These are phyloP conservation scores for Penicillium waksmanii DNA, from an alignment of 495 filamentous ascomycete species.

Conservation along the genomic window DNA sequence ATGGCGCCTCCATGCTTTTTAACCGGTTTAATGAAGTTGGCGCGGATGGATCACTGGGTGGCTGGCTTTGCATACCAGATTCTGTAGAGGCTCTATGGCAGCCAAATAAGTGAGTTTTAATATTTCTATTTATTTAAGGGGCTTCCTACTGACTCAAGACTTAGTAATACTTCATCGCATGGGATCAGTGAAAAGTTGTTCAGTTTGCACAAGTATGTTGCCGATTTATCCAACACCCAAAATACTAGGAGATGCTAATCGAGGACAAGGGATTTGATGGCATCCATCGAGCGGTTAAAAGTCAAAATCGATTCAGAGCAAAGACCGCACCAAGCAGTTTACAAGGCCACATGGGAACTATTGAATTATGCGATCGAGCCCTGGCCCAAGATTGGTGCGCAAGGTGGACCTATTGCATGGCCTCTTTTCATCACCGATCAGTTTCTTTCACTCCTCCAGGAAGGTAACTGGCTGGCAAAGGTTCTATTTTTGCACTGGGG, in stretches of 20 bases:
- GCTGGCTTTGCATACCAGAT: constrained; percentile 28
- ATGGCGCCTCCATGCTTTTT: constrained; percentile 42
- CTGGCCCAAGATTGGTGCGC: constrained; percentile 37
- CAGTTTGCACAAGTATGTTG: constrained; percentile 27
- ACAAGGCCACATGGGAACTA: constrained; percentile 34
- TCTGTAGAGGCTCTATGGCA: constrained; percentile 27
- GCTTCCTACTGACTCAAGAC: background rate
- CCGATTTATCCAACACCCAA: background rate
- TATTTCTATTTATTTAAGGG: too few species aligned
- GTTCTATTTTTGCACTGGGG: constrained; percentile 45
- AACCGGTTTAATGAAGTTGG: constrained; percentile 29
- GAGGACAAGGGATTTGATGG: constrained; percentile 20
- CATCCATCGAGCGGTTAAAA: constrained; percentile 29
- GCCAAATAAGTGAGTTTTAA: constrained; percentile 17
- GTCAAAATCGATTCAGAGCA: constrained; percentile 22
- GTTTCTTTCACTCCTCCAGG: constrained; percentile 29
- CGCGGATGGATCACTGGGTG: constrained; percentile 27
- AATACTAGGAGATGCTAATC: background rate
- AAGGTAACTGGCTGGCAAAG: constrained; percentile 42
- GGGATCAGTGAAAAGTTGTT: constrained; percentile 17
- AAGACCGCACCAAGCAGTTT: constrained; percentile 21
- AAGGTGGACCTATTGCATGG: constrained; percentile 44
- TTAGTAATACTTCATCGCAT: constrained; percentile 7
- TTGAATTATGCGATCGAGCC: constrained; percentile 34
- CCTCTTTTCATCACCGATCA: constrained; percentile 39